These are phyloP conservation scores for Xylaria sp. DNA, from an alignment of 2,329 filamentous ascomycete species.

Conservation along the genomic window DNA sequence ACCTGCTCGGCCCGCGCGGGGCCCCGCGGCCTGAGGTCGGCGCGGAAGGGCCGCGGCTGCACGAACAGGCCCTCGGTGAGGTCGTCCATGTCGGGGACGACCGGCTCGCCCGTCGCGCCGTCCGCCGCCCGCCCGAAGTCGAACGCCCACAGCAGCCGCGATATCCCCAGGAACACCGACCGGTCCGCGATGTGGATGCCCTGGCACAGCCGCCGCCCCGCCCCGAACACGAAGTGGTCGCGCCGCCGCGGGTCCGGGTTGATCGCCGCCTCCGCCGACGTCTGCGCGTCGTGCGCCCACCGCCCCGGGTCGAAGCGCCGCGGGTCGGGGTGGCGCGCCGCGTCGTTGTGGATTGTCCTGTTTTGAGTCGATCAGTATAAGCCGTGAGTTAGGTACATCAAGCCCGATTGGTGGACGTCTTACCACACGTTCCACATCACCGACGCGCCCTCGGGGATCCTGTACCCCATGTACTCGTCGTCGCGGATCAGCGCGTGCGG, in stretches of 20 bases:
- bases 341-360: constrained; percentile 52
- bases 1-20: constrained; percentile 19
- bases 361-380: not conserved
- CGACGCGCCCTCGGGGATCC: constrained; percentile 47
- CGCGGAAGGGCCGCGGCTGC: constrained; percentile 23
- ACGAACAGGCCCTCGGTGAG: constrained; percentile 24
- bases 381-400: constrained; percentile 3
- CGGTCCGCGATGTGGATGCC: constrained; percentile 41
- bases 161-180: constrained; percentile 41
- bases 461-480: constrained; percentile 43
- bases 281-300: constrained; percentile 33
- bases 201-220: constrained; percentile 52
- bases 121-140: constrained; percentile 37
- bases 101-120: constrained; percentile 21
- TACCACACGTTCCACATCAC: constrained; percentile 47
- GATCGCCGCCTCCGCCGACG: constrained; percentile 37
- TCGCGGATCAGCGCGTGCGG: constrained; percentile 43
- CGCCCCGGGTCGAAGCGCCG: constrained; percentile 45
- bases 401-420: constrained; percentile 4
- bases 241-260: constrained; percentile 36
- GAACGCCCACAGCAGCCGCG: constrained; percentile 53
- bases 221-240: constrained; percentile 38
- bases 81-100: constrained; percentile 24
- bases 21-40: constrained; percentile 26
- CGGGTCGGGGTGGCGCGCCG: constrained; percentile 44